Conservation (phyloP, 2,329 filamentous ascomycete genomes). For the Fusarium torreyae region DNA sequence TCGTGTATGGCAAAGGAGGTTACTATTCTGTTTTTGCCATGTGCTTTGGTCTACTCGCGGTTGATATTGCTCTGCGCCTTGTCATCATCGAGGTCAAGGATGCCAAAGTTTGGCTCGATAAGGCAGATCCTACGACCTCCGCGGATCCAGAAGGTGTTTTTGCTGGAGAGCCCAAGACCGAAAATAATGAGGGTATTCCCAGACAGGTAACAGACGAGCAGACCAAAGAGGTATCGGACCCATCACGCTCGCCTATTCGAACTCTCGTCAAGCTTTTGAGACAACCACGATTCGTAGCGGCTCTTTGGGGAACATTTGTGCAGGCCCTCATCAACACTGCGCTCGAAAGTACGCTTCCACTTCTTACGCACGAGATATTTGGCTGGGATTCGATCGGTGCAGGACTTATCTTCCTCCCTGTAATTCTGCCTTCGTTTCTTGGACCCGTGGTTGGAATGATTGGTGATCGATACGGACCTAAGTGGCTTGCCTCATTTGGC, state of each 20-base stretch:
- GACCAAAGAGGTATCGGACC: conserved; percentile 9
- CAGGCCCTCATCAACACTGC: conserved; percentile 53
- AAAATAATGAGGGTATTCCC: not conserved
- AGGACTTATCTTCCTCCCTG: conserved; percentile 55
- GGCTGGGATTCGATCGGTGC: conserved; percentile 54
- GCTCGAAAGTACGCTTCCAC: conserved; percentile 55
- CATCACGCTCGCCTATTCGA: conserved; percentile 35
- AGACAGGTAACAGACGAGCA: conserved; percentile 3
- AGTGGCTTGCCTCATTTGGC: conserved; percentile 54
- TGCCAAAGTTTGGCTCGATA: conserved; percentile 50
- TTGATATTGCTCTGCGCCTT: conserved; percentile 53
- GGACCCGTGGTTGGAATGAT: conserved; percentile 52
- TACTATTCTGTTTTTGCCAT: conserved; percentile 56
- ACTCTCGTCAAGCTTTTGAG: conserved; percentile 49
- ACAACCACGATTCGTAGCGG: conserved; percentile 53
- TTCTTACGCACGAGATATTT: conserved; percentile 51
- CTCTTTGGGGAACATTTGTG: conserved; percentile 55
- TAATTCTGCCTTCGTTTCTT: conserved; percentile 52
- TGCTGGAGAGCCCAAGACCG: not conserved
- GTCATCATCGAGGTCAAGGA: conserved; percentile 54
- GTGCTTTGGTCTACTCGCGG: conserved; percentile 55
- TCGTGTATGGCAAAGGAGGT: conserved; percentile 53
- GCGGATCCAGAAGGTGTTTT: conserved; percentile 9
- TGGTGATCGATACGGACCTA: conserved; percentile 55
- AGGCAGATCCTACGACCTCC: not conserved